These are phyloP conservation scores for Marasmius sp. DNA, from an alignment of 1,284 basidiomycete species.

Conservation along the genomic window DNA sequence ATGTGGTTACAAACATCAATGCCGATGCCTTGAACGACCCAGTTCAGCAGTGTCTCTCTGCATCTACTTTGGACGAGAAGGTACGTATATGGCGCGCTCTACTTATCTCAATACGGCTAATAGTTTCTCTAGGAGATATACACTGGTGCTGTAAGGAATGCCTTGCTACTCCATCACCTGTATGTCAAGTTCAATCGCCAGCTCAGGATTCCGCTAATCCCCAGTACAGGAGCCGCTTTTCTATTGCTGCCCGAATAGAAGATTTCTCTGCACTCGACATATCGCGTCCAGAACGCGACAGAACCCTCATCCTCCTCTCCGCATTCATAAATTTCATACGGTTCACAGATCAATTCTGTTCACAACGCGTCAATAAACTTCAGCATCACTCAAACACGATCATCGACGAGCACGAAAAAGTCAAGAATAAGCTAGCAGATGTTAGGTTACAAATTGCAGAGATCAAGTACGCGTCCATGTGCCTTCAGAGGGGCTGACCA, in stretches of 20 bases:
- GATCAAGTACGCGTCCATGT: slow-evolving; percentile 55
- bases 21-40: slow-evolving; percentile 62
- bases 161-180: slow-evolving; percentile 70
- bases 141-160: slow-evolving; percentile 51
- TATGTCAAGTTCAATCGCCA: slow-evolving; percentile 28
- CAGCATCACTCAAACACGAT: slow-evolving; percentile 57
- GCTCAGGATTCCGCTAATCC: slow-evolving; percentile 5
- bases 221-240: slow-evolving; percentile 57
- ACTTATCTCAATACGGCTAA: slow-evolving; percentile 8
- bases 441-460: slow-evolving; percentile 54
- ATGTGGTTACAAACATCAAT: slow-evolving; percentile 67
- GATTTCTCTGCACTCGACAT: slow-evolving; percentile 80
- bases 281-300: slow-evolving; percentile 65
- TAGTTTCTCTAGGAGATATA: slow-evolving; percentile 58
- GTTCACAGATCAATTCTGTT: slow-evolving; percentile 75
- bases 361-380: slow-evolving; percentile 58
- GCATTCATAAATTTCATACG: slow-evolving; percentile 93
- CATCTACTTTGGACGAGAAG: slow-evolving; percentile 51
- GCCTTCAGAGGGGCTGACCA: not conserved
- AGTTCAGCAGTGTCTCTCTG: slow-evolving; percentile 52
- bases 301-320: slow-evolving; percentile 74
- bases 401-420: slow-evolving; percentile 53
- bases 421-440: slow-evolving; percentile 51
- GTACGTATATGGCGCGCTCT: slow-evolving; percentile 35
- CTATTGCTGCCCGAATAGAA: slow-evolving; percentile 70